phyloP scores from a whole-genome alignment of 495 filamentous ascomycete species.

The Stereocaulon alpinum region DNA sequence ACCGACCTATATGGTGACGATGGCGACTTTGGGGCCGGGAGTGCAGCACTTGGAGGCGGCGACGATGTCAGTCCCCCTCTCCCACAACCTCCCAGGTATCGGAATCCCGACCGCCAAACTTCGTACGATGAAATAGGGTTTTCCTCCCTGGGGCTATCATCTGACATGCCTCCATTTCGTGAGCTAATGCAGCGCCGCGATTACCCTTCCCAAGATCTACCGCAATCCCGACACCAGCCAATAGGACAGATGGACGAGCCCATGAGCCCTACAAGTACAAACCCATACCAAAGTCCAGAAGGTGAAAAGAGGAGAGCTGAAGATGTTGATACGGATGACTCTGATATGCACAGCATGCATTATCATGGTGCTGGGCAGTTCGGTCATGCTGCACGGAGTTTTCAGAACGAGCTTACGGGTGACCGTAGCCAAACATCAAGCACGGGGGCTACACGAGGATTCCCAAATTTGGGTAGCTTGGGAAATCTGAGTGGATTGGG shows the following conservation, averaged over 20 bases:
- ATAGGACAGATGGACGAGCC: constrained; percentile 45
- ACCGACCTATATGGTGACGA: constrained; percentile 74
- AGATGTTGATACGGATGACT: constrained; percentile 50
- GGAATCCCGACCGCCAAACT: constrained; percentile 49
- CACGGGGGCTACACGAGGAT: constrained; percentile 57
- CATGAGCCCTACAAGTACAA: constrained; percentile 88
- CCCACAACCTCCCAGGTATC: constrained; percentile 34
- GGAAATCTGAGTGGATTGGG: constrained; percentile 50
- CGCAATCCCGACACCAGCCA: constrained; percentile 41
- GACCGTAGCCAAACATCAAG: constrained; percentile 89
- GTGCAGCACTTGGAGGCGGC: constrained; percentile 71
- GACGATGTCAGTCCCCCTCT: constrained; percentile 61
- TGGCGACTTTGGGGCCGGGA: constrained; percentile 46
- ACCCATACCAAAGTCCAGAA: constrained; percentile 94
- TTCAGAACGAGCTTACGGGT: constrained; percentile 45
- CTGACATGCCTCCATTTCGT: constrained; percentile 56
- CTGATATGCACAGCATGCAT: constrained; percentile 44
- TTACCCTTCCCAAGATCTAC: constrained; percentile 47
- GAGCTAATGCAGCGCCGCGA: constrained; percentile 52
- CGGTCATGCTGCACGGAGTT: constrained; percentile 38
- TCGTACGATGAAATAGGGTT: constrained; percentile 41
- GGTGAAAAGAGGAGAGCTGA: constrained; percentile 63
- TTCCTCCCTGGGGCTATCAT: constrained; percentile 68
- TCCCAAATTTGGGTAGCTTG: constrained; percentile 53
- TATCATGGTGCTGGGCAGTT: constrained; percentile 42